These are phyloP conservation scores for Solanum boliviense DNA, from an alignment of 257 asterid species.

Conservation along the genomic window DNA sequence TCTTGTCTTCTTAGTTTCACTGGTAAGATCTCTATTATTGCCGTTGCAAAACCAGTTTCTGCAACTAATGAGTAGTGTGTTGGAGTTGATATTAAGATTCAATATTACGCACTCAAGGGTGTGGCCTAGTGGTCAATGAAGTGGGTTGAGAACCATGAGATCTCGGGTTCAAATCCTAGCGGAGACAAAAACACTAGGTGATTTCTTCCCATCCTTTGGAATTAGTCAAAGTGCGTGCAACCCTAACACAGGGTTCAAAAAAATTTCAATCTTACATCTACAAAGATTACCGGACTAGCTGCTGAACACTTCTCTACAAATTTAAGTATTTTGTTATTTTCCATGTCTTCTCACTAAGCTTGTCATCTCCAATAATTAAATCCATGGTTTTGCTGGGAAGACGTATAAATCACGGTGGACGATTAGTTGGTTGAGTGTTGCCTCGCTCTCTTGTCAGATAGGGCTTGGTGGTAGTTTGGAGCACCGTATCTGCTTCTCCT, in stretches of 20 bases:
- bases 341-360: background rate
- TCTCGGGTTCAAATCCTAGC: background rate
- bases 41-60: background rate
- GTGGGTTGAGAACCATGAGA: background rate
- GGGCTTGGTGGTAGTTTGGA: background rate
- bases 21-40: constrained; percentile 36
- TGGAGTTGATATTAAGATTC: background rate
- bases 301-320: background rate
- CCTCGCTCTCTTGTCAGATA: background rate
- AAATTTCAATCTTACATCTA: background rate
- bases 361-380: background rate
- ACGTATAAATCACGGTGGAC: background rate
- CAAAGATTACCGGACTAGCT: background rate
- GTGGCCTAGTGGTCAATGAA: background rate
- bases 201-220: background rate
- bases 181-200: background rate
- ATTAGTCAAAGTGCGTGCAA: background rate
- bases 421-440: background rate
- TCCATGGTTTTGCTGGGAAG: background rate
- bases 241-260: background rate
- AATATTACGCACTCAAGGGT: background rate
- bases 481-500: background rate
- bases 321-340: background rate
- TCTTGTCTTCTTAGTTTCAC: constrained; percentile 88
- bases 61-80: background rate